These are phyloP conservation scores for Pyrus communis DNA, from an alignment of 306 rosid species.

Conservation along the genomic window DNA sequence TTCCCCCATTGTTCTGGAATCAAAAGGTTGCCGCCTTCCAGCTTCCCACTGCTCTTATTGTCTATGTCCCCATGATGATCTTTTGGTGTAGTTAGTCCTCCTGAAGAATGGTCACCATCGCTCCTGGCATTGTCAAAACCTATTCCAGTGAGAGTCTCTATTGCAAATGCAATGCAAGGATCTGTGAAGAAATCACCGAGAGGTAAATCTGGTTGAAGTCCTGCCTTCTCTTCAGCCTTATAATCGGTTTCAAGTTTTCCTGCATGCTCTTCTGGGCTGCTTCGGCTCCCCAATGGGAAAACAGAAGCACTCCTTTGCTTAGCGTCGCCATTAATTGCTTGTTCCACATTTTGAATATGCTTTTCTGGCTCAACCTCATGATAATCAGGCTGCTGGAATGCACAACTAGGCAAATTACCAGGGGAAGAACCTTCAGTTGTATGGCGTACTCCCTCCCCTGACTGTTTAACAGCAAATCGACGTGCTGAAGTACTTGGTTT, in stretches of 20 bases:
- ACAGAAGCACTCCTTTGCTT: constrained; percentile 7
- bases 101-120: constrained; percentile 18
- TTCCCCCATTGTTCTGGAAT: constrained; percentile 4
- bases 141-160: constrained; percentile 65
- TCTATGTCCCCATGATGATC: constrained; percentile 16
- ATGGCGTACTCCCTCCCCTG: constrained; percentile 16
- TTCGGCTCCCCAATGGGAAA: constrained; percentile 15
- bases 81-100: constrained; percentile 11
- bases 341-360: constrained; percentile 12
- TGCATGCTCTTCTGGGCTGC: constrained; percentile 4
- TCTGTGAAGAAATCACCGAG: constrained; percentile 57
- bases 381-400: constrained; percentile 11
- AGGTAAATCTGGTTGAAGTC: constrained; percentile 32
- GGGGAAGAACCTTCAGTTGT: constrained; percentile 20
- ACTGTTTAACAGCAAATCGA: constrained; percentile 30
- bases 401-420: constrained; percentile 10
- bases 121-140: constrained; percentile 30
- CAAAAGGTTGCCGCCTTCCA: not conserved
- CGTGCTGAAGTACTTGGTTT: constrained; percentile 31
- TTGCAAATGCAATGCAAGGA: constrained; percentile 91
- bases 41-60: not conserved
- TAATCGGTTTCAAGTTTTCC: constrained; percentile 19
- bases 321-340: constrained; percentile 3
- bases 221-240: constrained; percentile 25
- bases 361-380: constrained; percentile 12